Conservation (phyloP, 306 rosid genomes). For the Lupinus albus region DNA sequence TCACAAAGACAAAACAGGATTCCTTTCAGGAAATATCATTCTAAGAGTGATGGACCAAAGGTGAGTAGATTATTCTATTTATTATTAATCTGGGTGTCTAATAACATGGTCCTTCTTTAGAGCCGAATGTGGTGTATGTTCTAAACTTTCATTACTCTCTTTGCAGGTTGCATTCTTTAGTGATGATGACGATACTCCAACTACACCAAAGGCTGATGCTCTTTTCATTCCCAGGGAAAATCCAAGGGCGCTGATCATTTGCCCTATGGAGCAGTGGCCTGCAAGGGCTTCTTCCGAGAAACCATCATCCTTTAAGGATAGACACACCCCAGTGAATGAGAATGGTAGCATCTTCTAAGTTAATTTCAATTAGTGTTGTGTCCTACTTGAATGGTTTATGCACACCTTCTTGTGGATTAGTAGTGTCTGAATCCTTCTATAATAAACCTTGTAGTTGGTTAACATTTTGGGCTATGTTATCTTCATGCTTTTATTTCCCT, state of each 20-base stretch:
- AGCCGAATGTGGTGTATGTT: conserved; percentile 15
- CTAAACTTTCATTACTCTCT: conserved; percentile 20
- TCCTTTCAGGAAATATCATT: conserved; percentile 81
- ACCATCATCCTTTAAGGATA: conserved; percentile 54
- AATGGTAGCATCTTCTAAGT: conserved; percentile 59
- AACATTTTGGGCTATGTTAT: not conserved
- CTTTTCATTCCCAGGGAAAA: conserved; percentile 93
- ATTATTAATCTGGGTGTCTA: conserved; percentile 10
- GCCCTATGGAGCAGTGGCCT: conserved; percentile 86
- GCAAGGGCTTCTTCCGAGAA: conserved; percentile 60
- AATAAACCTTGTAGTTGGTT: not conserved
- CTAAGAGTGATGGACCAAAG: conserved; percentile 74
- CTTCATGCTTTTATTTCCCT: not conserved
- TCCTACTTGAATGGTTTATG: conserved; percentile 13
- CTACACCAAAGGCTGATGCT: conserved; percentile 93
- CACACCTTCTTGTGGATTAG: not conserved
- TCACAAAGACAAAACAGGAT: conserved; percentile 79
- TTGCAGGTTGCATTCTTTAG: conserved; percentile 84
- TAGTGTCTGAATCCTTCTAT: not conserved
- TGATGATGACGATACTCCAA: conserved; percentile 77
- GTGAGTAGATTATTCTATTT: conserved; percentile 49
- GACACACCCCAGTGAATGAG: conserved; percentile 48
- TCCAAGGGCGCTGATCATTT: conserved; percentile 96
- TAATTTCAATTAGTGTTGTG: conserved; percentile 28
- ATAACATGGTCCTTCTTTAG: not conserved